Percentiles rank a stretch among this genome's conserved stretches.
Evolutionary conservation across 768 basidiomycete species (phyloP).

Genomic region (Russula foetens): DNA sequence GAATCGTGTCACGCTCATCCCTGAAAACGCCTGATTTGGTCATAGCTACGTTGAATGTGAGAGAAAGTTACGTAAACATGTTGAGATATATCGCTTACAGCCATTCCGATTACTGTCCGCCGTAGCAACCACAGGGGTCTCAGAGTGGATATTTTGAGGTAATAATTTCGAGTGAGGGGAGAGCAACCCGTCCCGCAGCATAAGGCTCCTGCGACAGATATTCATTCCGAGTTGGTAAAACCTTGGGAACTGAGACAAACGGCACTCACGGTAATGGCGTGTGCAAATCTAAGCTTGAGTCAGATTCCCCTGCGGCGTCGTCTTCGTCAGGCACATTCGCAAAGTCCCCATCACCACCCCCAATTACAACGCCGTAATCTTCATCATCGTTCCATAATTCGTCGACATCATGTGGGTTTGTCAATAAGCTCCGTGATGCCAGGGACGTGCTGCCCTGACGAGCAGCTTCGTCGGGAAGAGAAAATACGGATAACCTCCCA

Average conservation of each 20-base stretch:
- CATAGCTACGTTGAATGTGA: conserved; percentile 23
- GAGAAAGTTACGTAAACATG: background rate
- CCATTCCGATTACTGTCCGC: conserved; percentile 21
- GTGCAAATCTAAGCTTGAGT: conserved; percentile 32
- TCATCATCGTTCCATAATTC: conserved; percentile 24
- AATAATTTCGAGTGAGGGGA: conserved; percentile 35
- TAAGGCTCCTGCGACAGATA: conserved; percentile 26
- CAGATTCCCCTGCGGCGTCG: conserved; percentile 29
- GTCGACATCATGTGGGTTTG: conserved; percentile 3
- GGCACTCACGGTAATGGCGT: conserved; percentile 33
- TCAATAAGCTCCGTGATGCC: conserved; percentile 16
- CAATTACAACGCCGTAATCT: conserved; percentile 25
- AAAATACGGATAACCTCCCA: conserved; percentile 10
- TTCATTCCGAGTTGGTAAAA: background rate
- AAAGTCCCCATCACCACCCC: conserved; percentile 20
- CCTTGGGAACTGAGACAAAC: background rate
- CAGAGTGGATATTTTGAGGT: conserved; percentile 20
- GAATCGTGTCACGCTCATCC: conserved; percentile 31
- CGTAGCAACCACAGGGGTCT: conserved; percentile 15
- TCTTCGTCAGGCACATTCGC: conserved; percentile 22
- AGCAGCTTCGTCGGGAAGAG: background rate
- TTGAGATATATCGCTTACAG: conserved; percentile 19
- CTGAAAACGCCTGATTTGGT: conserved; percentile 31
- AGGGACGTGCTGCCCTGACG: conserved; percentile 17
- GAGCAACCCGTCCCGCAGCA: conserved; percentile 33